Percentiles rank a stretch among this genome's conserved stretches.
Evolutionary conservation across 2,329 filamentous ascomycete genomes (phyloP).

Genomic region (Penicillium capsulatum): DNA sequence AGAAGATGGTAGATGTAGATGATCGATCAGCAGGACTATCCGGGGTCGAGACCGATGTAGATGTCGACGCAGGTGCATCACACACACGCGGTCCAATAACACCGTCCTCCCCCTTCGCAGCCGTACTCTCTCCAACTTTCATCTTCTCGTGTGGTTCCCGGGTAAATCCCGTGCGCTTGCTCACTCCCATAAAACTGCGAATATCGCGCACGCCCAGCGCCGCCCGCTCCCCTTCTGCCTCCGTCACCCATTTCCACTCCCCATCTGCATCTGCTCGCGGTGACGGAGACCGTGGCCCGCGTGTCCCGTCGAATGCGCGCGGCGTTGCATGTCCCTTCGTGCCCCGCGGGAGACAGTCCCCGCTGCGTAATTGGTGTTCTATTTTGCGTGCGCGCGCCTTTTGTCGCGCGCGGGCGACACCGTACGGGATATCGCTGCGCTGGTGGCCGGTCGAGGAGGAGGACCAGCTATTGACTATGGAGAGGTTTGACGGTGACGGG

Average conservation of each 20-base stretch:
- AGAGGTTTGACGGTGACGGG: conserved; percentile 20
- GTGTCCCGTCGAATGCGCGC: conserved; percentile 15
- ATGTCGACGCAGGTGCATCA: no score
- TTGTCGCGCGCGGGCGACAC: conserved; percentile 65
- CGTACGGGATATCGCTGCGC: conserved; percentile 62
- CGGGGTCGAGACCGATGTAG: no score
- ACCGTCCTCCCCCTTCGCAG: conserved; percentile 10
- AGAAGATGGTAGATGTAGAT: no score
- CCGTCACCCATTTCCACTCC: conserved; percentile 49
- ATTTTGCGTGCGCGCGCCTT: conserved; percentile 66
- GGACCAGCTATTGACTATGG: conserved; percentile 51
- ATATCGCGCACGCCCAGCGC: conserved; percentile 38
- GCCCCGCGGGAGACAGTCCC: conserved; percentile 45
- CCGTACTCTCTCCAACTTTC: conserved; percentile 5
- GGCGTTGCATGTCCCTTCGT: neutral
- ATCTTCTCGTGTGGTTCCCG: conserved; percentile 19
- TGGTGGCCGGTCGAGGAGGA: conserved; percentile 75
- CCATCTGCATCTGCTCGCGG: conserved; percentile 20
- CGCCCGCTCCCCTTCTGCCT: conserved; percentile 24
- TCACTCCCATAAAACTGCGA: conserved; percentile 46
- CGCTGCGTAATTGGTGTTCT: conserved; percentile 62
- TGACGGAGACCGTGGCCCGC: neutral
- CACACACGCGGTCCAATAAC: no score
- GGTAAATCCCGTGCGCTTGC: conserved; percentile 42
- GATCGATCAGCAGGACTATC: no score